Percentiles rank a stretch among this genome's conserved stretches.
phyloP scores from a whole-genome alignment of 169 alveolate genomes.

The Plasmodium knowlesi region DNA sequence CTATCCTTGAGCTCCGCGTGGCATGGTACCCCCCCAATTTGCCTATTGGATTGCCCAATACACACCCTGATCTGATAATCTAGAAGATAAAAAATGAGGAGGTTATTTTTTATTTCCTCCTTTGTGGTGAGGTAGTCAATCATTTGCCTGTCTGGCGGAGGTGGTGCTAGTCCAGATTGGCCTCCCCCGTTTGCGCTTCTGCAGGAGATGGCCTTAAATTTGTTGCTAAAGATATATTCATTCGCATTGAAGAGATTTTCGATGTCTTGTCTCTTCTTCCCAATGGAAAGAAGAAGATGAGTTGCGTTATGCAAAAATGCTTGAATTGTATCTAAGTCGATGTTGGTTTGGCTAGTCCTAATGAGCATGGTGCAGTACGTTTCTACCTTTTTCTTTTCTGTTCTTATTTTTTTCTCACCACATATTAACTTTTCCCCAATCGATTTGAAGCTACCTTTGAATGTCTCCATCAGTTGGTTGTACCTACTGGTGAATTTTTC shows the following conservation, averaged over 20 bases:
- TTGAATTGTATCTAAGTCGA: constrained; percentile 9
- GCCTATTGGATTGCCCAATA: neutral
- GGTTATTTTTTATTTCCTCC: constrained; percentile 54
- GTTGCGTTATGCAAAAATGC: constrained; percentile 4
- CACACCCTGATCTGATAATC: constrained; percentile 1
- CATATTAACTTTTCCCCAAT: constrained; percentile 13
- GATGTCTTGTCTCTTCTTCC: constrained; percentile 18
- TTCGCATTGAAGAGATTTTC: constrained; percentile 21
- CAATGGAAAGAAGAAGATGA: neutral
- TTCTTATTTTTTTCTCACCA: constrained; percentile 6
- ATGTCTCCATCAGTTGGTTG: neutral
- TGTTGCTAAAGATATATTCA: constrained; percentile 37
- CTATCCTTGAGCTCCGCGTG: neutral
- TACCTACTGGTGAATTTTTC: neutral
- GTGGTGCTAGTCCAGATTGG: neutral
- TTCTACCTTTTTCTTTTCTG: constrained; percentile 50
- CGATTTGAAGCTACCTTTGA: neutral
- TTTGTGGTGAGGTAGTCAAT: constrained; percentile 11
- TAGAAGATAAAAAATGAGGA: constrained; percentile 40
- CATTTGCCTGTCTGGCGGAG: constrained; percentile 31
- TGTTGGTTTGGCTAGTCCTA: constrained; percentile 5
- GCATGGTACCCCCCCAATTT: neutral
- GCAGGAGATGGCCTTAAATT: neutral
- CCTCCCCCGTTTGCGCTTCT: neutral
- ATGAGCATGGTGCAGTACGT: constrained; percentile 22